Evolutionary conservation across 352 stramenopile species (phyloP), one percentile per base, ranked within the genome.

Genomic region (Phytophthora idaei): DNA sequence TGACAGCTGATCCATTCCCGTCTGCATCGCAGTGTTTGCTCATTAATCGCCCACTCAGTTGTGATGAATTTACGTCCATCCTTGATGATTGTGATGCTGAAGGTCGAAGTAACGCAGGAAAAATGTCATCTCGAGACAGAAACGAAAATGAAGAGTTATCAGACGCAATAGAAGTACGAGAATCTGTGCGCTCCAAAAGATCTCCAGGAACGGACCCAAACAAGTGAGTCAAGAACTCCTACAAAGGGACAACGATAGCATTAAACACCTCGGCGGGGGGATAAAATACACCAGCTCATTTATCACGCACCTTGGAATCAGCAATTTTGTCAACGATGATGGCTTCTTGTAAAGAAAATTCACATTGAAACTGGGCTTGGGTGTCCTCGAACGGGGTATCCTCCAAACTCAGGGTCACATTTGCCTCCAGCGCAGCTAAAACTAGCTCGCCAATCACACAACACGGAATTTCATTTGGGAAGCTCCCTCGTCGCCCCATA

Each of bases 311-410:
- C 58, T 66, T 64, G 57, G 68, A 72, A 62, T 87, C 76, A 36
- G 73, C 67, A 37, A 89, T 79, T 70, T 76, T 79, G 49, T 89
- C 80, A 29, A 61, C 56, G 10, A 89, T 75, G 27, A 76, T 53
- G 11, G 51, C 57, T 61, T 78, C 66, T 41, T 78, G 69, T 45
- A 89, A 49, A 1, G 78, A 85, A 51, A 89, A 80, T 1, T 84
- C 66, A 36, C 71, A 85, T 61, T 74, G 55, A 10, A 83, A 37
- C 5, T 53, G n/a, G n/a, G 25, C 57, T 21, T 61, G 44, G 11
- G 27, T 60, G 41, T 59, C 48, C 5, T 37, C 14, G 25, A 60
- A 57, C 14, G 21, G 6, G n/a, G 15, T 54, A 12, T 52, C 45
- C 8, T 50, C 39, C 29, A 73, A 69, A 32, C 55, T 46, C 17